Base-by-base conservation (phyloP, 108 stramenopile genomes). In the Cyclotella atomus region DNA sequence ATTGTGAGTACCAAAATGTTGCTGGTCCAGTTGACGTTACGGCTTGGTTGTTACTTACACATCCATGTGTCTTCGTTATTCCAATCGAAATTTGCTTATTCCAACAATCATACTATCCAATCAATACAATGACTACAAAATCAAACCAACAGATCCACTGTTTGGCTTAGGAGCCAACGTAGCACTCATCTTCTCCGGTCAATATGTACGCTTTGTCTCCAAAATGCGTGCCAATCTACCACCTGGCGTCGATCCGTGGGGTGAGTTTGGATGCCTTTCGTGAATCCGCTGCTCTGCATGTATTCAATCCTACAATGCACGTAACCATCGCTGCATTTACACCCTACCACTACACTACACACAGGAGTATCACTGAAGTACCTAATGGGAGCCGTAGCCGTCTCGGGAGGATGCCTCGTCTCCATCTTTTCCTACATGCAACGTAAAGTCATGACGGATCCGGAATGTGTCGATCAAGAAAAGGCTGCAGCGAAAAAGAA, bases 151-250 rank as follows among this genome's bases (percentile, higher is more conserved):
- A 92, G 89, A 98, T 83, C 98, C 98, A 20, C 83, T 98, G 24
- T 97, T 98, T 83, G 97, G 98, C 30, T 78, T 97, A 38, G 93
- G 94, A 54, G 98, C 98, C 54, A 98, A 98, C 67, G 93, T 98
- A 33, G 97, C 98, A 0, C 80, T 98, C 32, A 97, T 98, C 65
- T 96, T 98, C 68, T 91, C 91, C 14, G 98, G 98, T 15, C 98
- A 98, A 75, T 98, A 97, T 69, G 97, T 97, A 7, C 82, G 88
- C 47, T 93, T 90, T 81, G 98, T 98, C 8, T 94, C 94, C 2
- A 76, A 71, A 44, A 70, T 97, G 82, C 77, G 98, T 43, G 82
- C 85, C 29, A 79, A 75, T 30, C 71, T 95, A 35, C 83, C 88
- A 44, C 92, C 95, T 41, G 95, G 95, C 25, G 95, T 96, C 6